These are phyloP conservation scores for Gnomoniopsis smithogilvyi DNA, from an alignment of 2,329 filamentous ascomycete genomes.

Conservation along the genomic window DNA sequence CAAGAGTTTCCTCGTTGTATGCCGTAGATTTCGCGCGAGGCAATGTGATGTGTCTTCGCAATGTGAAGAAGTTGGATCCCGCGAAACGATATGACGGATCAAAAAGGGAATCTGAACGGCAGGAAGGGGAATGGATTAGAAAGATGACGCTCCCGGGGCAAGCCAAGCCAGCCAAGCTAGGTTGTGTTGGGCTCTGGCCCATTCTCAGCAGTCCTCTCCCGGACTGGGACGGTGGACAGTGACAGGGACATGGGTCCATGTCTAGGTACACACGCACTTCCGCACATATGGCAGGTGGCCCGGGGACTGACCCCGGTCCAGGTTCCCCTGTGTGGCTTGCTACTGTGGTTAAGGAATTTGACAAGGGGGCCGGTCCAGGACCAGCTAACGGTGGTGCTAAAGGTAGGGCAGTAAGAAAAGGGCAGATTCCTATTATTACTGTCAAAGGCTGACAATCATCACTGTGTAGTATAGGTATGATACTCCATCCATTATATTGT, in stretches of 20 bases:
- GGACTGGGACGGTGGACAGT: neutral
- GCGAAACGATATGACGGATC: neutral
- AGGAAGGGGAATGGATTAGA: neutral
- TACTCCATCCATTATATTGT: too few species aligned
- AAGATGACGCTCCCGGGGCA: neutral
- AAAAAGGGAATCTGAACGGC: neutral
- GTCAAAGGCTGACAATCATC: neutral
- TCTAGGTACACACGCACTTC: neutral
- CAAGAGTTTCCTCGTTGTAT: neutral
- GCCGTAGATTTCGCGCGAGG: neutral
- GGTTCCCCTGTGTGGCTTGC: too few species aligned
- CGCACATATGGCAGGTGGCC: neutral
- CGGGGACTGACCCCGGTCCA: too few species aligned
- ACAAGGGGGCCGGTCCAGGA: too few species aligned
- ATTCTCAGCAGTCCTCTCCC: neutral
- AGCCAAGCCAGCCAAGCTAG: neutral
- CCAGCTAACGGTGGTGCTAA: too few species aligned
- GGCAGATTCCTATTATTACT: neutral
- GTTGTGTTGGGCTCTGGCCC: neutral
- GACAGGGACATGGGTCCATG: neutral
- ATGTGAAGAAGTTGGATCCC: neutral
- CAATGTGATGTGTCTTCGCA: neutral
- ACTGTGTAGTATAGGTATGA: too few species aligned
- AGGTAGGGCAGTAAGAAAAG: too few species aligned
- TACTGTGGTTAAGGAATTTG: neutral